Conservation (phyloP, 495 filamentous ascomycete species). For the Choiromyces venosus region DNA sequence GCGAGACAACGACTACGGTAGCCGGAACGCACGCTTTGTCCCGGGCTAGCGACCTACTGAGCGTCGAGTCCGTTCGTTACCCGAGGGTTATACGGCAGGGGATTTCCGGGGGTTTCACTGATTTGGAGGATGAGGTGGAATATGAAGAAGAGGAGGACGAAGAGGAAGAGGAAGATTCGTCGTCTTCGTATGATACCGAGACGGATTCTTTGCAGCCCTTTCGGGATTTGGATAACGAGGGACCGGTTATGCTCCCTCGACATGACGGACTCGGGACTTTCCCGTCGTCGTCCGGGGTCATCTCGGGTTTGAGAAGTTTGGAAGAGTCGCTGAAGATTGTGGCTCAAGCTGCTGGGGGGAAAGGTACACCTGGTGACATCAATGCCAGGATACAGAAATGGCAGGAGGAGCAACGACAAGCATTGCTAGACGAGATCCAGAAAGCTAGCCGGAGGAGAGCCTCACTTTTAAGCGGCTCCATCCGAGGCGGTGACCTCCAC, state of each 20-base stretch:
- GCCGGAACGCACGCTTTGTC: constrained; percentile 67
- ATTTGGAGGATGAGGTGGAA: constrained; percentile 45
- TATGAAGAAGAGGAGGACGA: constrained; percentile 53
- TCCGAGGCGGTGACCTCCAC: constrained; percentile 14
- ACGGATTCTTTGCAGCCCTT: constrained; percentile 71
- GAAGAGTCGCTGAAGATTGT: constrained; percentile 54
- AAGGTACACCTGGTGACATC: constrained; percentile 57
- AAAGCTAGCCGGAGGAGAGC: constrained; percentile 65
- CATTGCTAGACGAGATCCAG: constrained; percentile 81
- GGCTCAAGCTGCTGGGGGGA: constrained; percentile 50
- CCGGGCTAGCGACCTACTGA: constrained; percentile 78
- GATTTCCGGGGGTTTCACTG: constrained; percentile 47
- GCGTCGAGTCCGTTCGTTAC: constrained; percentile 56
- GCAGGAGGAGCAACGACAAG: constrained; percentile 82
- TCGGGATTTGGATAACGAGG: constrained; percentile 49
- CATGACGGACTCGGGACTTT: constrained; percentile 93
- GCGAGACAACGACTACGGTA: constrained; percentile 67
- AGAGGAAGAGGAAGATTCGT: constrained; percentile 72
- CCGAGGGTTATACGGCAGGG: constrained; percentile 48
- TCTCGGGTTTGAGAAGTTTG: constrained; percentile 47
- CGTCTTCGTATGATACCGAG: constrained; percentile 83
- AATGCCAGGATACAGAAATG: constrained; percentile 81
- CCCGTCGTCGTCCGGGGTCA: constrained; percentile 49
- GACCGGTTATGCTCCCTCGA: constrained; percentile 62
- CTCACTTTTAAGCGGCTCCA: constrained; percentile 42